Evolutionary conservation across 2,329 filamentous ascomycete genomes (phyloP), one percentile per base, ranked within the genome.

Genomic region (Gaeumannomyces tritici): DNA sequence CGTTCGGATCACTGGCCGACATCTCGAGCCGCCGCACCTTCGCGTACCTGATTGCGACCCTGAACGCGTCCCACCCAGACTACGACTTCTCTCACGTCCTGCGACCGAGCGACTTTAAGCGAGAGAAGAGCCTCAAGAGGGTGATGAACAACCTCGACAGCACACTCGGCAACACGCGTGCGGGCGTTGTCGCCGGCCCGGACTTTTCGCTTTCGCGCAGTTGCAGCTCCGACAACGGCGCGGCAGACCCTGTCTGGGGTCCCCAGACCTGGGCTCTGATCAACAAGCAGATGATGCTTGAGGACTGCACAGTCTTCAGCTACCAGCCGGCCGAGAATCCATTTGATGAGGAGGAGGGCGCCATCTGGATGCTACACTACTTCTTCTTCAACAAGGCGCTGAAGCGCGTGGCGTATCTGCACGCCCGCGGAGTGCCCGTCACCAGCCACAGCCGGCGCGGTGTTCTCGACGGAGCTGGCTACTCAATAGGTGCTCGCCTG

Each of bases 1-100:
- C 95, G 3, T 99, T 99, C 71, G 95, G 95, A 24, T 89, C 90
- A 21, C 83, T 99, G 63, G 93, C 90, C 64, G 90, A 97, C 70
- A 86, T 92, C 60, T 90, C 90, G 58, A 95, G 91, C 71, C 89
- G 95, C 51, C 87, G 93, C 67, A 96, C 91, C 0, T 98, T 96
- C 75, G 93, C 95, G 57, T 98, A 98, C 74, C 79, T 99, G 61
- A 98, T 99, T 68, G 95, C 95, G 51, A 98, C 93, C 0, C 80
- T 99, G 47, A 99, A 99, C 72, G 95, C 95, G 6, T 96, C 91
- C 63, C 93, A 99, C 76, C 87, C 90, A 2, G 91, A 99, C 75
- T 98, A 99, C 74, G 95, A 99, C 75, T 99, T 99, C 76, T 96
- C 92, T 2, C 89, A 96, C 71, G 88, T 95, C 42, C 80, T 98